phyloP scores from a whole-genome alignment of 2,329 filamentous ascomycete genomes.

The Aspergillus arachidicola region DNA sequence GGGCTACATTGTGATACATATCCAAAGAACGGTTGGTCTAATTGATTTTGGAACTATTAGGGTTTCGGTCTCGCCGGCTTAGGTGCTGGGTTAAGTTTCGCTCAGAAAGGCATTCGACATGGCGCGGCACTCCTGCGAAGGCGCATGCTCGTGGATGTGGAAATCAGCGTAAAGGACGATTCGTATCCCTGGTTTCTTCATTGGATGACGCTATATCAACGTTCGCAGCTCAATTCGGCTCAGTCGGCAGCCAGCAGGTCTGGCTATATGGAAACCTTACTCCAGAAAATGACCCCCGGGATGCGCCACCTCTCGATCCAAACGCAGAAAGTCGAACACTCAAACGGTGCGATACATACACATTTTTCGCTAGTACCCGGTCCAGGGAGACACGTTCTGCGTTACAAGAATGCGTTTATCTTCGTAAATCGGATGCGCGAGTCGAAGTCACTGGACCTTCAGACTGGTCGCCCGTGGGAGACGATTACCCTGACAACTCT shows the following conservation, averaged over 20 bases:
- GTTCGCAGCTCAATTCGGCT: conserved; percentile 60
- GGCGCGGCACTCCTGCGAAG: conserved; percentile 75
- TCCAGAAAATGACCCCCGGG: conserved; percentile 60
- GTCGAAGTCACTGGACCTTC: conserved; percentile 73
- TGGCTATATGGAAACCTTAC: conserved; percentile 54
- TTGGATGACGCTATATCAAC: conserved; percentile 86
- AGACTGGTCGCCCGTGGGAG: conserved; percentile 88
- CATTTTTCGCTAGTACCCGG: conserved; percentile 89
- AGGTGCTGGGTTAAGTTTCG: conserved; percentile 78
- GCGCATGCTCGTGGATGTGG: conserved; percentile 89
- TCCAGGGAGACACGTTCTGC: conserved; percentile 84
- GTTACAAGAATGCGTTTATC: conserved; percentile 84
- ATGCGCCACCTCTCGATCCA: conserved; percentile 67
- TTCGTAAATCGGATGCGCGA: conserved; percentile 85
- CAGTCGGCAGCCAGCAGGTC: conserved; percentile 45
- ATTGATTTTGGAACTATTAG: conserved; percentile 31
- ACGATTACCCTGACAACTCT: conserved; percentile 90
- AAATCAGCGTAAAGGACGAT: conserved; percentile 91
- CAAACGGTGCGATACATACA: conserved; percentile 71
- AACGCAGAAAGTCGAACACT: conserved; percentile 62
- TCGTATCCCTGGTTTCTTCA: conserved; percentile 93
- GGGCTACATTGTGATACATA: background rate
- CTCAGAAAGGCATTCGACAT: conserved; percentile 73
- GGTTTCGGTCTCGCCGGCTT: conserved; percentile 91
- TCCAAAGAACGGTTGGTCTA: background rate